A percentile compares a stretch with the other conserved stretches of the same genome.
phyloP scores from a whole-genome alignment of 139 green algal genomes.

The Chlorella sp. region DNA sequence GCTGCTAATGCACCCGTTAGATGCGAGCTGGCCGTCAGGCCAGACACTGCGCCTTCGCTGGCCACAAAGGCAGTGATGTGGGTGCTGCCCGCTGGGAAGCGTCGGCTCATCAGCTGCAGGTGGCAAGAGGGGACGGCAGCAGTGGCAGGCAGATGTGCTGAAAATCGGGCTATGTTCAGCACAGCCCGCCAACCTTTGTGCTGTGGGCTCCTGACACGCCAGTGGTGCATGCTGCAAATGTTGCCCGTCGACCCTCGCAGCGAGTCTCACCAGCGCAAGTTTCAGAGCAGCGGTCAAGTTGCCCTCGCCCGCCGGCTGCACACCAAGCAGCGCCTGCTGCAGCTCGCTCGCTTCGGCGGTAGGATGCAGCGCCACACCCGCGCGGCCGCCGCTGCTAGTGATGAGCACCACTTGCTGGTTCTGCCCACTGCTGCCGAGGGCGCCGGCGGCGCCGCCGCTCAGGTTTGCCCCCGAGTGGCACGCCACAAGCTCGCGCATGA shows the following conservation, averaged over 20 bases:
- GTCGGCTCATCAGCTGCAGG: constrained; percentile 33
- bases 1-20: neutral
- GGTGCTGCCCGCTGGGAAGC: neutral
- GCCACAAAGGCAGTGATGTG: constrained; percentile 33
- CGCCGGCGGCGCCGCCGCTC: neutral
- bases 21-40: neutral
- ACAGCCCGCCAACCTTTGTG: neutral
- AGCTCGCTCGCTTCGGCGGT: neutral
- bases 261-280: constrained; percentile 25
- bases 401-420: constrained; percentile 19
- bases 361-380: constrained; percentile 17
- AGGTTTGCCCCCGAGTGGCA: constrained; percentile 13
- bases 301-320: neutral
- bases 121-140: neutral
- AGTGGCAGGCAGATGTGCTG: neutral
- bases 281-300: constrained; percentile 21
- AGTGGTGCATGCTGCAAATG: neutral
- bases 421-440: neutral
- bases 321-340: constrained; percentile 5
- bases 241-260: no score
- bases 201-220: no score
- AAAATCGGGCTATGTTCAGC: no score
- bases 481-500: constrained; percentile 20
- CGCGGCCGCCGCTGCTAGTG: neutral
- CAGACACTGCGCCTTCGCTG: neutral